Base-by-base conservation (phyloP, 192 early-diverging fungal species). In the Rhizoclosmatium globosum region DNA sequence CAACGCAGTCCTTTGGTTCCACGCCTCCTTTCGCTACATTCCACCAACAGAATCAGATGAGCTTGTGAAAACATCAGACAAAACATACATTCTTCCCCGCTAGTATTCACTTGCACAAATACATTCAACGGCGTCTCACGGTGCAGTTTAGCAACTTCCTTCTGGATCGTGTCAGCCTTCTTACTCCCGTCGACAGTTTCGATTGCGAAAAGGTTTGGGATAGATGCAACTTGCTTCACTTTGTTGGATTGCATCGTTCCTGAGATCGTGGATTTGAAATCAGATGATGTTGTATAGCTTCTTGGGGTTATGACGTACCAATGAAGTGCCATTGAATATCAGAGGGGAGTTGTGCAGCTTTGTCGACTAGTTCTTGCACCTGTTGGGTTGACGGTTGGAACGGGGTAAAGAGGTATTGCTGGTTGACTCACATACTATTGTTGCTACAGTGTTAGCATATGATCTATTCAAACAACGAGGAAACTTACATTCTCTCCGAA, bases 261-360 rank as follows among this genome's bases (percentile, higher is more conserved):
- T 84, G 59, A 7, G 58, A 72, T 3, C 19, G 68, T 47, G 68
- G 9, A 41, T 46, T 39, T 38, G 13, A 42, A 13, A 56, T 64
- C 19, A 64, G n/a, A n/a, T 64, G 38, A 46, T 74, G 41, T 74
- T 15, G 47, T n/a, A 68, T 56, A 11, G 43, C 1, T 47, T 11
- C 9, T 31, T 9, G 11, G n/a, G 59, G 11, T 47, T 68, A n/a
- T 75, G 7, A 11, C 57, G 31, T 19, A 85, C 96, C 98, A 70
- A 97, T 98, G 83, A 98, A 99, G 83, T 99, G 98, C 98, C 98
- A 99, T 70, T 91, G 70, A 77, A 99, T 98, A 86, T 98, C 96
- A 15, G 77, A 46, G 44, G 97, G 96, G 19, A 98, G 85, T 89
- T 85, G 70, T 48, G 31, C 81, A 43, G 92, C 93, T 83, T 99